phyloP scores from a whole-genome alignment of 1,139 yeast species.

The Williopsis jadinii region DNA sequence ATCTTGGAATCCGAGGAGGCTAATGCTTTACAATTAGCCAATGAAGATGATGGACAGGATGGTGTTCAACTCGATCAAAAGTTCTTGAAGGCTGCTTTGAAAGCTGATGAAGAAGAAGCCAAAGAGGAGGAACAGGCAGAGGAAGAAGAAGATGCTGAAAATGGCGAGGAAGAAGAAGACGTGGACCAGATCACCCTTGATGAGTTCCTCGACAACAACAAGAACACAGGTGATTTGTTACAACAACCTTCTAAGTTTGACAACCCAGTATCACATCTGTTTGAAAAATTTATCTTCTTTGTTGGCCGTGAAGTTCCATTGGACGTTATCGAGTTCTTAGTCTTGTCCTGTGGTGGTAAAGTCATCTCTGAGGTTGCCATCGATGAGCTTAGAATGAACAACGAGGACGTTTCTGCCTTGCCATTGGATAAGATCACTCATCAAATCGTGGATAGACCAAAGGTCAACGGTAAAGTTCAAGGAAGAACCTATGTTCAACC shows the following conservation, averaged over 20 bases:
- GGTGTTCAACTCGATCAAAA: constrained; percentile 25
- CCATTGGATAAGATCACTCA: constrained; percentile 76
- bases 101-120: constrained; percentile 28
- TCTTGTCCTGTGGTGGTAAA: constrained; percentile 82
- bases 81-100: constrained; percentile 30
- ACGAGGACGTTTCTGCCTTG: constrained; percentile 32
- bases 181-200: constrained; percentile 53
- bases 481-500: constrained; percentile 96
- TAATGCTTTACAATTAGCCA: constrained; percentile 34
- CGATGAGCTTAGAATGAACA: constrained; percentile 50
- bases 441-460: constrained; percentile 91
- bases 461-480: constrained; percentile 64
- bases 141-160: constrained; percentile 32
- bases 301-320: constrained; percentile 95
- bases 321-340: constrained; percentile 83
- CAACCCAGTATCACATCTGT: constrained; percentile 54
- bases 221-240: constrained; percentile 67
- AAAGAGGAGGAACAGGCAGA: constrained; percentile 32
- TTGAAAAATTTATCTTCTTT: constrained; percentile 70
- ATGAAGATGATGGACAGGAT: constrained; percentile 32
- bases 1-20: constrained; percentile 53
- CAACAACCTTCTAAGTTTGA: constrained; percentile 68
- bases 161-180: constrained; percentile 32
- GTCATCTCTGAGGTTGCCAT: constrained; percentile 81
- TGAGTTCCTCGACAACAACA: constrained; percentile 55